A percentile compares a stretch with the other conserved stretches of the same genome.
Conservation (phyloP, 345 rosid species). For the Aquilaria malaccensis region DNA sequence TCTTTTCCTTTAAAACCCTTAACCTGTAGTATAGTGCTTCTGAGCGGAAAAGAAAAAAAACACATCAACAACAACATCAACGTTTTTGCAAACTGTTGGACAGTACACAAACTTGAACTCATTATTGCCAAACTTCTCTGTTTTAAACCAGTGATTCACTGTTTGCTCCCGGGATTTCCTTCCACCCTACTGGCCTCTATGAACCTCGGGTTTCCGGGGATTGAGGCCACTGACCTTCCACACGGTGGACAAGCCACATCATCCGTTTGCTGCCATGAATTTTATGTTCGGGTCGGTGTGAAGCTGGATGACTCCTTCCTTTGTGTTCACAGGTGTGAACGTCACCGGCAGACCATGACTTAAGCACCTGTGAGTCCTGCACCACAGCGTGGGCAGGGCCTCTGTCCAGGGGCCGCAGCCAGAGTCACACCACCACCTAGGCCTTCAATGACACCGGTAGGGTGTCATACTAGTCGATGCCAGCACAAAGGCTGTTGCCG, state of each 20-base stretch:
- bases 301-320: constrained; percentile 17
- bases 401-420: constrained; percentile 5
- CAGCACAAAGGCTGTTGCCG: constrained; percentile 16
- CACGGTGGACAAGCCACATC: constrained; percentile 38
- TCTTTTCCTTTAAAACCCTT: too few relatives aligned
- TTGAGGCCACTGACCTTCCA: constrained; percentile 43
- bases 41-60: too few relatives aligned
- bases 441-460: constrained; percentile 18
- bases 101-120: constrained; percentile 57
- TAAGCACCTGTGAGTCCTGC: constrained; percentile 18
- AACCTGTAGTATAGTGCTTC: too few relatives aligned
- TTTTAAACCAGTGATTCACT: constrained; percentile 52
- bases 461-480: constrained; percentile 19
- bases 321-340: constrained; percentile 18
- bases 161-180: constrained; percentile 55
- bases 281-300: constrained; percentile 38
- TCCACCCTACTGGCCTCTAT: constrained; percentile 40
- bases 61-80: too few relatives aligned
- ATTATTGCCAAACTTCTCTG: constrained; percentile 26
- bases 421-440: constrained; percentile 32
- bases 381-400: constrained; percentile 26
- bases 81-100: constrained; percentile 41
- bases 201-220: constrained; percentile 22
- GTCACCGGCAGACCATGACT: constrained; percentile 24
- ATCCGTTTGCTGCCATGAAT: constrained; percentile 25